Conservation (phyloP, 306 rosid species). For the Trichosanthes truncata region DNA sequence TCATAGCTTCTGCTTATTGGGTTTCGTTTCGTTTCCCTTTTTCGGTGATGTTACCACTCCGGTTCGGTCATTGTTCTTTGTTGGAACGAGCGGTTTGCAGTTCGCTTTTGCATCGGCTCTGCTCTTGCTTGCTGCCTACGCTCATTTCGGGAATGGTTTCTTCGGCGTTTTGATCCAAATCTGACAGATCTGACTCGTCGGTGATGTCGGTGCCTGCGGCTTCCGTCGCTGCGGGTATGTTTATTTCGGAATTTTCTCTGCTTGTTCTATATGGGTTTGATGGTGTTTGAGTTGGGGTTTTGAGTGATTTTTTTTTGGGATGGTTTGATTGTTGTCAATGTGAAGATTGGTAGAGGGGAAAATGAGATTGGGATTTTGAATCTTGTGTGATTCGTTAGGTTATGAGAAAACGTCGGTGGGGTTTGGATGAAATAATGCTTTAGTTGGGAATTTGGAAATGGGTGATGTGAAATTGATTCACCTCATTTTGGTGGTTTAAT, state of each 20-base stretch:
- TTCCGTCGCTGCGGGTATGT: constrained; percentile 29
- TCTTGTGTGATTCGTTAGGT: not conserved
- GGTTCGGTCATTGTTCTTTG: constrained; percentile 10
- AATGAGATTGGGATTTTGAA: not conserved
- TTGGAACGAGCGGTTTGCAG: constrained; percentile 2
- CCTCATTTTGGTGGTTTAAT: not conserved
- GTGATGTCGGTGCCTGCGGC: constrained; percentile 41
- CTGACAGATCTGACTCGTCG: constrained; percentile 42
- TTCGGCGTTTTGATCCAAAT: constrained; percentile 30
- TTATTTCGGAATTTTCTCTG: not conserved
- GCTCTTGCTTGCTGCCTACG: not conserved
- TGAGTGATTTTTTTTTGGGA: not conserved
- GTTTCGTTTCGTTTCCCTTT: constrained; percentile 1
- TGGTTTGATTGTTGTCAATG: not conserved
- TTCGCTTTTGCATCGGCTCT: constrained; percentile 13
- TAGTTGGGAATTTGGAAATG: not conserved
- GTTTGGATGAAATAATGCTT: not conserved
- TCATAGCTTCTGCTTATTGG: not conserved
- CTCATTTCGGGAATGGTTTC: constrained; percentile 24
- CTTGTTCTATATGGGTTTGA: not conserved
- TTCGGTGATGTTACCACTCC: constrained; percentile 19
- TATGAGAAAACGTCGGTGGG: not conserved
- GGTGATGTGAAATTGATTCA: not conserved
- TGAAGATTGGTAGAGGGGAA: not conserved
- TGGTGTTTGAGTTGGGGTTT: not conserved